These are phyloP conservation scores for Filobasidium uniguttulatum DNA, from an alignment of 1,284 basidiomycete genomes.

Conservation along the genomic window DNA sequence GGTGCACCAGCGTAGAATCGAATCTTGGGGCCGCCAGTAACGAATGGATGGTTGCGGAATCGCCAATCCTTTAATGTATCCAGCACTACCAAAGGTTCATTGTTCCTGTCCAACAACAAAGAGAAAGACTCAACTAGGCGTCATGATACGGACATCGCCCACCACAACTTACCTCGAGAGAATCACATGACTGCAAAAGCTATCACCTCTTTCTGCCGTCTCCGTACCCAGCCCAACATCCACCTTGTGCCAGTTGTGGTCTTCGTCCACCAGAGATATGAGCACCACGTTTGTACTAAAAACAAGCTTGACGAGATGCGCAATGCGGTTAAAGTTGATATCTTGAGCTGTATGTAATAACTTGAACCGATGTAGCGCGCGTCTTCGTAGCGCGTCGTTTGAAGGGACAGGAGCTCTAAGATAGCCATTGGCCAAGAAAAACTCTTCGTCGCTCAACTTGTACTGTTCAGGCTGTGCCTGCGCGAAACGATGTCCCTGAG, in stretches of 20 bases:
- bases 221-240: constrained; percentile 53
- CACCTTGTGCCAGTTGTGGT: constrained; percentile 75
- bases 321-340: constrained; percentile 81
- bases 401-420: constrained; percentile 65
- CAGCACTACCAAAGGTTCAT: constrained; percentile 75
- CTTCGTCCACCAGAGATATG: constrained; percentile 67
- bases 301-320: constrained; percentile 75
- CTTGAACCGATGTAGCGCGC: constrained; percentile 69
- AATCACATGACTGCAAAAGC: constrained; percentile 71
- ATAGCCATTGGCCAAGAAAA: constrained; percentile 51
- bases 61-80: constrained; percentile 76
- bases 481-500: constrained; percentile 3
- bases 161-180: constrained; percentile 52
- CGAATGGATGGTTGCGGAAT: constrained; percentile 60
- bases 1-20: constrained; percentile 89
- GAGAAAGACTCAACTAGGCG: not conserved
- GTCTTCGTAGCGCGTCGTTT: constrained; percentile 60
- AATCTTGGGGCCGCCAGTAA: constrained; percentile 51
- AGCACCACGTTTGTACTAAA: constrained; percentile 77
- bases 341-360: constrained; percentile 73
- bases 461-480: too few relatives aligned
- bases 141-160: not conserved
- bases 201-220: constrained; percentile 49
- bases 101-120: constrained; percentile 40
- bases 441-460: constrained; percentile 45